phyloP scores from a whole-genome alignment of 2,329 filamentous ascomycete genomes.

The Diaporthe amygdali region DNA sequence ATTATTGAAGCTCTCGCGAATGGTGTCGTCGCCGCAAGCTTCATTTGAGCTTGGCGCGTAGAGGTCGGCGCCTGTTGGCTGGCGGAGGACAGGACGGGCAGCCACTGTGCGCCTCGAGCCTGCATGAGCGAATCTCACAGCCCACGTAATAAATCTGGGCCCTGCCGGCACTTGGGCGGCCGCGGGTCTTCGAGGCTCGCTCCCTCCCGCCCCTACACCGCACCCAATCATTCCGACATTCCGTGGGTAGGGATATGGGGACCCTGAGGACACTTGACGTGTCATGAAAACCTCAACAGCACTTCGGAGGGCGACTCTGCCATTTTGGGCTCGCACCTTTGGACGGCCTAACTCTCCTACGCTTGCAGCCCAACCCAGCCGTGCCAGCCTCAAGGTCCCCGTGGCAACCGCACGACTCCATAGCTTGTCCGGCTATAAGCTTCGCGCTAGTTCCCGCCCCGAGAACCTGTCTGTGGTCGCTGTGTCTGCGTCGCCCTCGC shows the following conservation, averaged over 20 bases:
- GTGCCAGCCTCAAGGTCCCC: no score
- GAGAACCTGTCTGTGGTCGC: background rate
- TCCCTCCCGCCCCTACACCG: slow-evolving; percentile 1
- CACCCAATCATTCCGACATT: background rate
- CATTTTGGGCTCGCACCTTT: background rate
- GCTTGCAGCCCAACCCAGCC: background rate
- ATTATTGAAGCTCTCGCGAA: background rate
- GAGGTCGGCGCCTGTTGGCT: background rate
- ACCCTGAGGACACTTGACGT: background rate
- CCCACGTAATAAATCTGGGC: background rate
- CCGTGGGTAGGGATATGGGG: background rate
- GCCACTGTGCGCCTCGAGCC: background rate
- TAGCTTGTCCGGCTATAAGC: background rate
- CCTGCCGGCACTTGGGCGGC: slow-evolving; percentile 1
- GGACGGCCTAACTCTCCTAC: background rate
- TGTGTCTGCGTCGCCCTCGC: background rate
- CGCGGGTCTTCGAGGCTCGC: background rate
- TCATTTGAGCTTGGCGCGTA: background rate
- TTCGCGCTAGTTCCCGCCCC: background rate
- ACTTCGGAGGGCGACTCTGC: background rate
- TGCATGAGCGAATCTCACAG: background rate
- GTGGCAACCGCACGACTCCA: background rate
- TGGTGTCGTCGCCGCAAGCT: background rate
- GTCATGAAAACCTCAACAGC: slow-evolving; percentile 6
- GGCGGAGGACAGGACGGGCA: background rate